Conservation (phyloP, 1,284 basidiomycete species). For the Sporisorium reilianum region DNA sequence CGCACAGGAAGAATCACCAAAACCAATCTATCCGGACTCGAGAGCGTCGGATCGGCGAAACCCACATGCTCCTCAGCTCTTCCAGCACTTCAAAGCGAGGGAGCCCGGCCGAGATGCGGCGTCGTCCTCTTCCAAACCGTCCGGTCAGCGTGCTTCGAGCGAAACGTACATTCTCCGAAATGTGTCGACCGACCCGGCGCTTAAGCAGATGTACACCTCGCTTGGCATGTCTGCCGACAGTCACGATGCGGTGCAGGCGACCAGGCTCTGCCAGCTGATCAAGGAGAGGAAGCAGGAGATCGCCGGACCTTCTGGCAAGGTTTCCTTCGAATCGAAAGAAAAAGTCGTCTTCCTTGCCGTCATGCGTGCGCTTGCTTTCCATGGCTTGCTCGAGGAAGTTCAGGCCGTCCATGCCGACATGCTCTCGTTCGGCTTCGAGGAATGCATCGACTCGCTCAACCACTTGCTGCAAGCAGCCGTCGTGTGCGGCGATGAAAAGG, state of each 20-base stretch:
- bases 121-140: neutral
- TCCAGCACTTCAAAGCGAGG: slow-evolving; percentile 26
- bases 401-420: slow-evolving; percentile 50
- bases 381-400: slow-evolving; percentile 39
- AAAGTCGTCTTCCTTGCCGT: slow-evolving; percentile 35
- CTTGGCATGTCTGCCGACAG: slow-evolving; percentile 30
- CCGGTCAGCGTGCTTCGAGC: slow-evolving; percentile 10
- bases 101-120: neutral
- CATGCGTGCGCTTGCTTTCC: slow-evolving; percentile 39
- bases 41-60: slow-evolving; percentile 30
- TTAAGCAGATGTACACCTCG: slow-evolving; percentile 42
- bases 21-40: slow-evolving; percentile 39
- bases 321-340: slow-evolving; percentile 28
- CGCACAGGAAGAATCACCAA: neutral
- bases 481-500: slow-evolving; percentile 25
- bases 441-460: slow-evolving; percentile 49
- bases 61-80: slow-evolving; percentile 39
- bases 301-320: neutral
- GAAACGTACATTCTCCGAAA: slow-evolving; percentile 36
- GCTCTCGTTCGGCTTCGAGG: slow-evolving; percentile 26
- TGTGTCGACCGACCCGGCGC: slow-evolving; percentile 28
- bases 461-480: slow-evolving; percentile 45
- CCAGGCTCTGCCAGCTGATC: slow-evolving; percentile 30
- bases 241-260: slow-evolving; percentile 24
- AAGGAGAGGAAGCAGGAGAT: slow-evolving; percentile 33